These are phyloP conservation scores for Theobroma grandiflorum DNA, from an alignment of 441 rosid species.

Conservation along the genomic window DNA sequence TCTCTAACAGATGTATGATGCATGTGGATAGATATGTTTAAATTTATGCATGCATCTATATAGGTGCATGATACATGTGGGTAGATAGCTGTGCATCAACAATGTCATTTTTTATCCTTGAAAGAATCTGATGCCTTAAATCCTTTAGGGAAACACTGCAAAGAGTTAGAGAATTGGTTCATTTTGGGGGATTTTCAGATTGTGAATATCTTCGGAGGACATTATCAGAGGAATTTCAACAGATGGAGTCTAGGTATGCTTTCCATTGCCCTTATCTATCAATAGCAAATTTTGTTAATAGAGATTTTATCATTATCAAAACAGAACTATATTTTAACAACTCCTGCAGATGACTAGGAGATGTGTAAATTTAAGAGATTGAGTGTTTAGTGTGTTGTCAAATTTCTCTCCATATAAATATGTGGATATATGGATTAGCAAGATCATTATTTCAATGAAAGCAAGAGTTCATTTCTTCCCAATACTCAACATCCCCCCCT, in stretches of 20 bases:
- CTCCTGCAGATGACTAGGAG: not conserved
- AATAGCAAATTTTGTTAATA: not conserved
- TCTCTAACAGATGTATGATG: too few relatives aligned
- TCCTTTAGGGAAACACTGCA: slow-evolving; percentile 72
- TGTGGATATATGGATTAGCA: not conserved
- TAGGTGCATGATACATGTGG: not conserved
- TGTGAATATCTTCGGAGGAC: slow-evolving; percentile 71
- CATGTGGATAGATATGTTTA: too few relatives aligned
- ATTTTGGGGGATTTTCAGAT: slow-evolving; percentile 85
- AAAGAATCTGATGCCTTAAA: slow-evolving; percentile 22
- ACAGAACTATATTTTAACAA: not conserved
- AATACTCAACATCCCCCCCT: not conserved
- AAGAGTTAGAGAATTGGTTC: slow-evolving; percentile 71
- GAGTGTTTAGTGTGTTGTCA: not conserved
- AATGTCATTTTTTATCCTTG: slow-evolving; percentile 15
- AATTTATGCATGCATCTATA: not conserved
- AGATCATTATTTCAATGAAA: not conserved
- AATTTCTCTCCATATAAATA: not conserved
- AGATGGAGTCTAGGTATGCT: slow-evolving; percentile 75
- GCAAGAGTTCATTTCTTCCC: not conserved
- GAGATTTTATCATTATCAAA: slow-evolving; percentile 9
- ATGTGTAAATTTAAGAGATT: not conserved
- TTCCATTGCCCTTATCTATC: slow-evolving; percentile 25
- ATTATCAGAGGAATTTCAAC: slow-evolving; percentile 78
- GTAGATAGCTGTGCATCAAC: not conserved